phyloP scores from a whole-genome alignment of 176 grass and related monocot genomes.

The Rhynchospora pubera region DNA sequence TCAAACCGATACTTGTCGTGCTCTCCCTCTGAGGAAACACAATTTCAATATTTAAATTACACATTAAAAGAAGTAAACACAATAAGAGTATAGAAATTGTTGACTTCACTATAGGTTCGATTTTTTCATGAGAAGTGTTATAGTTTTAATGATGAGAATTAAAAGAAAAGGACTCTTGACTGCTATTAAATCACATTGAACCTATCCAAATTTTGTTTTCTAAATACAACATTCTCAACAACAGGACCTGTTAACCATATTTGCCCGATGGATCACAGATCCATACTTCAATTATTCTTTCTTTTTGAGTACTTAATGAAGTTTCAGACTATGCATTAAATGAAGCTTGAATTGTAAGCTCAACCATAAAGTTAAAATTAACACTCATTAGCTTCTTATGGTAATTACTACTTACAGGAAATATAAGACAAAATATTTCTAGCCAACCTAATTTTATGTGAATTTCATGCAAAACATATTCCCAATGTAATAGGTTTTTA shows the following conservation, averaged over 20 bases:
- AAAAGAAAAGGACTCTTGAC: neutral
- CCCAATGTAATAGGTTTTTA: no score
- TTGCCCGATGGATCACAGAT: neutral
- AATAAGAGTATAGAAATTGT: neutral
- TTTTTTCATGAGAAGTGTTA: neutral
- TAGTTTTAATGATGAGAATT: neutral
- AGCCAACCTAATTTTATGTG: neutral
- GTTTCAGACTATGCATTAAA: neutral
- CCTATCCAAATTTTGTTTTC: neutral
- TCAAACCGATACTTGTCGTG: slow-evolving; percentile 80
- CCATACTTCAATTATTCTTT: neutral
- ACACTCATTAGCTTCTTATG: neutral
- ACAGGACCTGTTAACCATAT: neutral
- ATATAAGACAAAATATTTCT: neutral
- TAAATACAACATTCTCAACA: neutral
- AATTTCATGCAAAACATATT: neutral
- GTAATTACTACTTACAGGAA: neutral
- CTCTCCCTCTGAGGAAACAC: slow-evolving; percentile 57
- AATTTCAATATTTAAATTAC: slow-evolving; percentile 5
- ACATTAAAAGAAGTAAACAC: neutral
- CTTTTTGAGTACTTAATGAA: neutral
- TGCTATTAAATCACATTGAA: neutral
- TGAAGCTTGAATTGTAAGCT: neutral
- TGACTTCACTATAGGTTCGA: neutral
- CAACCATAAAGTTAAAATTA: neutral